A percentile compares a stretch with the other conserved stretches of the same genome.
These are phyloP conservation scores for Neoboletus magnificus DNA, from an alignment of 768 basidiomycete genomes.

Conservation along the genomic window DNA sequence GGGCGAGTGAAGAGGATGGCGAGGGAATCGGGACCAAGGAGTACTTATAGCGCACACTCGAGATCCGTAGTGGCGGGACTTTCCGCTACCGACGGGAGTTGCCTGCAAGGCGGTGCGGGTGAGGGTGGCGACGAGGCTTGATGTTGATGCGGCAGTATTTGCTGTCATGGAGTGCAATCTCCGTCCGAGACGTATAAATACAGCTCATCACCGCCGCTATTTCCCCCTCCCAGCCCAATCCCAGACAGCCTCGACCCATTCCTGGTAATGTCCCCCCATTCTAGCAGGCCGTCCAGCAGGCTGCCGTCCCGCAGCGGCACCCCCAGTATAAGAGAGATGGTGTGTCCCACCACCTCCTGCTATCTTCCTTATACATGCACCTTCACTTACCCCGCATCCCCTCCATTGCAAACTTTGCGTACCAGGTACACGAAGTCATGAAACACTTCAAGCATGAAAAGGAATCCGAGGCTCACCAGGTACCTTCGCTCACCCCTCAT, in stretches of 20 bases:
- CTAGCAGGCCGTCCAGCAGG: constrained; percentile 28
- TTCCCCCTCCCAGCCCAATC: constrained; percentile 13
- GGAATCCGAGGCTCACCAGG: constrained; percentile 87
- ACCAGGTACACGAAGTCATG: constrained; percentile 68
- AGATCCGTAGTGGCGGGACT: constrained; percentile 6
- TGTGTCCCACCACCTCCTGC: constrained; percentile 21
- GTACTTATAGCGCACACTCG: not conserved
- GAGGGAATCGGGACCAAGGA: not conserved
- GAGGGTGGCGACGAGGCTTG: not conserved
- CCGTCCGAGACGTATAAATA: constrained; percentile 18
- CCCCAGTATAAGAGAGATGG: constrained; percentile 42
- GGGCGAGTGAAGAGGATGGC: not conserved
- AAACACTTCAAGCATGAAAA: constrained; percentile 70
- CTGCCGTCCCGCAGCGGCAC: constrained; percentile 38
- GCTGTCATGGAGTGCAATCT: not conserved
- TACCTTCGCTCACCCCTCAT: constrained; percentile 22
- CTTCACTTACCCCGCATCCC: constrained; percentile 27
- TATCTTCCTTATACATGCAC: constrained; percentile 18
- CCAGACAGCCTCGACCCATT: not conserved
- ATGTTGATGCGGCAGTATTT: not conserved
- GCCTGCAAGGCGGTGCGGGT: not conserved
- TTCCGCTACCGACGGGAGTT: constrained; percentile 1
- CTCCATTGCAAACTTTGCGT: constrained; percentile 33
- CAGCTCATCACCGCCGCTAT: constrained; percentile 3
- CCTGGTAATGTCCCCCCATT: constrained; percentile 21